phyloP scores from a whole-genome alignment of 352 stramenopile genomes.

The Pythium insidiosum region DNA sequence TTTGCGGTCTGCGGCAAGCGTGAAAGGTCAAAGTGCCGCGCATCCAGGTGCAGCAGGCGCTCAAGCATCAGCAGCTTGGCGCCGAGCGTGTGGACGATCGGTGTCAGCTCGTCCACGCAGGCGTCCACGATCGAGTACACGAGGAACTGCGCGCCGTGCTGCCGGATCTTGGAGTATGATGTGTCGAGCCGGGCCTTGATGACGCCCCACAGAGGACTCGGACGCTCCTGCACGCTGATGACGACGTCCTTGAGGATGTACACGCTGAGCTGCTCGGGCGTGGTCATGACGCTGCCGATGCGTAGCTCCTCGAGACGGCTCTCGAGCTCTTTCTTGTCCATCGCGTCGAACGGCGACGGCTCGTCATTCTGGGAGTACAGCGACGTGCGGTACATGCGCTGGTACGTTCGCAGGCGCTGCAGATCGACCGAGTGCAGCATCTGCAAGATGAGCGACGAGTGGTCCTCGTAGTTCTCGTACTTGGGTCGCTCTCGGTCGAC shows the following conservation, averaged over 20 bases:
- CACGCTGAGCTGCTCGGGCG: slow-evolving; percentile 67
- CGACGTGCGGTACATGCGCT: slow-evolving; percentile 63
- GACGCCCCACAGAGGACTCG: slow-evolving; percentile 40
- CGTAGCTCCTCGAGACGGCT: slow-evolving; percentile 45
- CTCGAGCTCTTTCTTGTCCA: slow-evolving; percentile 56
- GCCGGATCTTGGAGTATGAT: slow-evolving; percentile 79
- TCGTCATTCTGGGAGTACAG: slow-evolving; percentile 48
- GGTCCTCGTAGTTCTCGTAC: slow-evolving; percentile 82
- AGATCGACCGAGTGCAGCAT: slow-evolving; percentile 48
- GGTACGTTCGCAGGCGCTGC: slow-evolving; percentile 46
- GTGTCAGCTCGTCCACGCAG: slow-evolving; percentile 72
- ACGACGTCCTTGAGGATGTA: slow-evolving; percentile 68
- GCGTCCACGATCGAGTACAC: slow-evolving; percentile 79
- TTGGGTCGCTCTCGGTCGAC: slow-evolving; percentile 74
- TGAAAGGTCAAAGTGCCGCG: slow-evolving; percentile 46
- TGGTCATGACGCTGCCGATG: slow-evolving; percentile 57
- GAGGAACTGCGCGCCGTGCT: slow-evolving; percentile 63
- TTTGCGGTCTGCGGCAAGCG: slow-evolving; percentile 50
- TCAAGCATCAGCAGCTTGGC: slow-evolving; percentile 70
- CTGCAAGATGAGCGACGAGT: slow-evolving; percentile 71
- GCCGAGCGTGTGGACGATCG: slow-evolving; percentile 66
- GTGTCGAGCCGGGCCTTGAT: slow-evolving; percentile 59
- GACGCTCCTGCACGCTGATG: slow-evolving; percentile 59
- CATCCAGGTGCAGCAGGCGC: slow-evolving; percentile 43
- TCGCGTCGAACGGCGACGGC: slow-evolving; percentile 46